Evolutionary conservation across 805 yeast genomes (phyloP).

Genomic region (Candida sphagnicola): DNA sequence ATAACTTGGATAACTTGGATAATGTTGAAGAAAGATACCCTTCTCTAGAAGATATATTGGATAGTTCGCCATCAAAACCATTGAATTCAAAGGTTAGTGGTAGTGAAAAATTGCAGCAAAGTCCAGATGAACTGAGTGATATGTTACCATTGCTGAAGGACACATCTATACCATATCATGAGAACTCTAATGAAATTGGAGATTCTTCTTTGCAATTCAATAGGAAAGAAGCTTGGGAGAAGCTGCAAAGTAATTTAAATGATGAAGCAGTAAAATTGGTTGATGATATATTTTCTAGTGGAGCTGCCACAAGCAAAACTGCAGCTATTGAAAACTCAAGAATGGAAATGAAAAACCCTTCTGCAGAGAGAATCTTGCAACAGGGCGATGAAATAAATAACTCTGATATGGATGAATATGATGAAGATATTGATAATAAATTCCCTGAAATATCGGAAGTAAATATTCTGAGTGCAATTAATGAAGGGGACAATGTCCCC

Average conservation of each 20-base stretch:
- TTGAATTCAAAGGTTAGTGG: neutral
- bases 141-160: no score
- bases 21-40: conserved; percentile 52
- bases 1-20: conserved; percentile 40
- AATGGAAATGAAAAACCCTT: neutral
- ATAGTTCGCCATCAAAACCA: neutral
- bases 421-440: conserved; percentile 1
- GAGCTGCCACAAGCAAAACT: conserved; percentile 5
- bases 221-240: conserved; percentile 38
- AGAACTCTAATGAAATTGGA: no score
- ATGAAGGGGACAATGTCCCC: no score
- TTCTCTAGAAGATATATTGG: conserved; percentile 33
- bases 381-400: conserved; percentile 4
- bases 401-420: conserved; percentile 4
- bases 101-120: neutral
- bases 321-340: neutral
- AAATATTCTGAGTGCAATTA: neutral
- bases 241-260: conserved; percentile 18
- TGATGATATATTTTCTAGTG: conserved; percentile 37
- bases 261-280: conserved; percentile 33
- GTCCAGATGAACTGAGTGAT: no score
- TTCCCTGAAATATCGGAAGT: conserved; percentile 1
- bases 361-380: neutral
- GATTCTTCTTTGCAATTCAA: no score
- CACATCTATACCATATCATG: no score